Evolutionary conservation across 169 alveolate genomes (phyloP), one percentile per base, ranked within the genome.

Genomic region (Plasmodium gallinaceum): DNA sequence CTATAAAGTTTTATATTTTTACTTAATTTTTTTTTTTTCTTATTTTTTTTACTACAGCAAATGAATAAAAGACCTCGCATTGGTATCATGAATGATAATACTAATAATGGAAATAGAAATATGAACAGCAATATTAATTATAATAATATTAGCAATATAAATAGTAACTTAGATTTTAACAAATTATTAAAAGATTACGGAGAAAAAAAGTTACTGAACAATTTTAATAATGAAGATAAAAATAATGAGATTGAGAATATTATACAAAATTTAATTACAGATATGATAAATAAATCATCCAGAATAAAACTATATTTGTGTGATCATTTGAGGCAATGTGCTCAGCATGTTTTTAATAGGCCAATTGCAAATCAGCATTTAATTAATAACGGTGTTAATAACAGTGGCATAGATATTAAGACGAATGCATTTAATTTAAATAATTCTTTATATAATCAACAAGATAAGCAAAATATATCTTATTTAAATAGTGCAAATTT

Each of bases 271-370:
- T 22, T 60, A 51, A 45, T 71, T 48, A 86, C 60, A 14, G 75
- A 58, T 46, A 68, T 46, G 65, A 54, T 18, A 18, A 52, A 57
- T 24, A 86, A 80, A 68, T 66, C 73, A 32, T 37, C 52, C 24
- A 89, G 91, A 37, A 43, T 76, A 39, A 89, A 91, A 61, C 22
- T 94, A 16, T 73, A 86, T 39, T 78, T 94, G 43, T 94, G 96
- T 60, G 96, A 91, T 10, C 93, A 88, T 52, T 58, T 94, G 42
- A 88, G 91, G 39, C 10, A 69, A 22, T 94, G 93, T 51, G 95
- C 95, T 12, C 95, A 93, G 51, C 96, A 94, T 68, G 93, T 94
- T n/a, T 94, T 94, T 91, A 60, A 71, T 45, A 86, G 92, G 26
- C 60, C 94, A 43, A 32, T 51, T 32, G 24, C 66, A 66, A 69